Conservation (phyloP, 1,284 basidiomycete species). For the Somion occarium region DNA sequence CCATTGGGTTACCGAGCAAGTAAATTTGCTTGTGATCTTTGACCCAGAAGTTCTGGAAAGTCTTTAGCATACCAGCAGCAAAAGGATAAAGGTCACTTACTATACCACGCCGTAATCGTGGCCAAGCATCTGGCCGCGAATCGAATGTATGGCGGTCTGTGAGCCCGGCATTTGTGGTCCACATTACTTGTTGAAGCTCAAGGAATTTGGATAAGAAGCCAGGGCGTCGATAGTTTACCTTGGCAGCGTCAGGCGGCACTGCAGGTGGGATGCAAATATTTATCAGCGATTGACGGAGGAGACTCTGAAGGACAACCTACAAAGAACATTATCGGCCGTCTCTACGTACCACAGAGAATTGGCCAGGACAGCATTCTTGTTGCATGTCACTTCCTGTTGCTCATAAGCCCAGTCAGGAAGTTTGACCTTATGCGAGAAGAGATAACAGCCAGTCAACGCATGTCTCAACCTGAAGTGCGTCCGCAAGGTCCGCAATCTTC, state of each 20-base stretch:
- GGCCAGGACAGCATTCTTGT: constrained; percentile 88
- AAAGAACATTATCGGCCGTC: constrained; percentile 72
- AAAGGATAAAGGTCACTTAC: constrained; percentile 42
- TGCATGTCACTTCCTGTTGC: constrained; percentile 98
- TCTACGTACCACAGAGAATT: constrained; percentile 97
- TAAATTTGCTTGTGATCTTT: constrained; percentile 95
- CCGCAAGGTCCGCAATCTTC: constrained; percentile 75
- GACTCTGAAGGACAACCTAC: constrained; percentile 43
- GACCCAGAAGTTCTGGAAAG: constrained; percentile 89
- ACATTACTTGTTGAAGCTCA: constrained; percentile 95
- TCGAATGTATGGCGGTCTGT: constrained; percentile 95
- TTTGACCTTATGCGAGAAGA: constrained; percentile 98
- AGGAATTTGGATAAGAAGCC: constrained; percentile 88
- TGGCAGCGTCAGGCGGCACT: constrained; percentile 71
- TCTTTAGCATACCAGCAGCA: background rate
- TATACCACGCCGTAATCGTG: constrained; percentile 86
- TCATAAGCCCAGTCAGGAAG: constrained; percentile 97
- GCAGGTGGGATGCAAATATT: constrained; percentile 10
- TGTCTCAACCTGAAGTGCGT: constrained; percentile 87
- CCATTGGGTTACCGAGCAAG: constrained; percentile 88
- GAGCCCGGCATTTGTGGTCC: constrained; percentile 94
- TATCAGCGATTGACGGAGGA: constrained; percentile 1
- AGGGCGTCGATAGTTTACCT: constrained; percentile 86
- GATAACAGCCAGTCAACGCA: constrained; percentile 86
- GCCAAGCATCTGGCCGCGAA: constrained; percentile 90